Conservation (phyloP, 129 eudicot species). For the Chrysanthemum seticuspe region DNA sequence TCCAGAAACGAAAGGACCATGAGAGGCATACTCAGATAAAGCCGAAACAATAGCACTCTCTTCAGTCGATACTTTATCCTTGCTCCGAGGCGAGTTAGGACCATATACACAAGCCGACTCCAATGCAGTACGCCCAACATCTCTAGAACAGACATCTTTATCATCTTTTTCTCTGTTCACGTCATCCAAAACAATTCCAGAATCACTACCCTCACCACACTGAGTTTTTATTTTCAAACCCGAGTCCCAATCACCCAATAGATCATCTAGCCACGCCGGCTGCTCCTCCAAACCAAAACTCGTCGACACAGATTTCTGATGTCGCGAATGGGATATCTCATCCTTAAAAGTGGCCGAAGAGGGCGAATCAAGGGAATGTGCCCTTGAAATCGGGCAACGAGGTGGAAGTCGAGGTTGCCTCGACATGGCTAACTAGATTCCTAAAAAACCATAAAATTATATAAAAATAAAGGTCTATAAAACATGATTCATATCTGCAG, state of each 20-base stretch:
- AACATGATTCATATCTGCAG: constrained; percentile 6
- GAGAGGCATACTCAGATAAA: constrained; percentile 56
- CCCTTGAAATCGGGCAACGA: constrained; percentile 65
- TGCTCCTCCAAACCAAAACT: constrained; percentile 56
- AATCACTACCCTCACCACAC: constrained; percentile 61
- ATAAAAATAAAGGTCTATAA: background rate
- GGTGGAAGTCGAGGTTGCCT: constrained; percentile 76
- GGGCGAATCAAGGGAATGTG: constrained; percentile 30
- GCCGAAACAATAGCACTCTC: constrained; percentile 57
- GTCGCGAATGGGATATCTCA: constrained; percentile 19
- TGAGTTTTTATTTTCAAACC: constrained; percentile 31
- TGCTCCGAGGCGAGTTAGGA: constrained; percentile 78
- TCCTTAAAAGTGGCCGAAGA: constrained; percentile 27
- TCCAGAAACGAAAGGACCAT: constrained; percentile 41
- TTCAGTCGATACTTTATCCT: constrained; percentile 41
- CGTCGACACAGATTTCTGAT: constrained; percentile 48
- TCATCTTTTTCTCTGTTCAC: constrained; percentile 29
- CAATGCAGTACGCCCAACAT: constrained; percentile 20
- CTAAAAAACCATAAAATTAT: background rate
- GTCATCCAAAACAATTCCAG: constrained; percentile 42
- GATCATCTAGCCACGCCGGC: constrained; percentile 71
- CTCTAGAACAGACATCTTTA: constrained; percentile 6
- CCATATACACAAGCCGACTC: constrained; percentile 63
- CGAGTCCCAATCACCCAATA: constrained; percentile 58
- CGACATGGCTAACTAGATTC: constrained; percentile 46